Conservation (phyloP, 768 basidiomycete genomes). For the Mycena haematopus region DNA sequence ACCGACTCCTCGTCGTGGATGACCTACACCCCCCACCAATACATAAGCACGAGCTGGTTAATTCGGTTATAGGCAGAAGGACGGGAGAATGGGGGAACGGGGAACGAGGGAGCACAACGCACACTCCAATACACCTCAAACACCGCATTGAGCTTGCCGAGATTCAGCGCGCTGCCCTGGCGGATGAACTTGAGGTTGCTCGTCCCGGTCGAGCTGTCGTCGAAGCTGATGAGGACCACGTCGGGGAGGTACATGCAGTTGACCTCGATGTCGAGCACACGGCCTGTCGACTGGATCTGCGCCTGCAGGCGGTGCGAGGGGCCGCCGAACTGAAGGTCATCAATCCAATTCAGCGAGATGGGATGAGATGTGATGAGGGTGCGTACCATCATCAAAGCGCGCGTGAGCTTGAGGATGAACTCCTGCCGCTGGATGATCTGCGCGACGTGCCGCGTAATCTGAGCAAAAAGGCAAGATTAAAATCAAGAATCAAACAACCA, state of each 20-base stretch:
- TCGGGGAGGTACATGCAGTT: slow-evolving; percentile 80
- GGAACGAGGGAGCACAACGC: slow-evolving; percentile 30
- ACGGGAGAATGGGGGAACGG: neutral
- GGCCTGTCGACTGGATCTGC: slow-evolving; percentile 80
- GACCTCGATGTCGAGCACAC: slow-evolving; percentile 73
- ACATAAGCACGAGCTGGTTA: slow-evolving; percentile 1
- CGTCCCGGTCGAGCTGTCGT: slow-evolving; percentile 80
- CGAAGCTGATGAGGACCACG: slow-evolving; percentile 82
- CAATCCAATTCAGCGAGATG: neutral
- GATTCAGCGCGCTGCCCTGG: slow-evolving; percentile 72
- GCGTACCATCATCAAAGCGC: slow-evolving; percentile 90
- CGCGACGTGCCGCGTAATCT: slow-evolving; percentile 87
- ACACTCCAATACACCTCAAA: slow-evolving; percentile 80
- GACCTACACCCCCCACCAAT: slow-evolving; percentile 50
- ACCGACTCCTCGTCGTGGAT: slow-evolving; percentile 85
- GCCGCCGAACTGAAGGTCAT: slow-evolving; percentile 59
- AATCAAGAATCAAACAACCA: neutral
- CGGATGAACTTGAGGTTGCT: slow-evolving; percentile 82
- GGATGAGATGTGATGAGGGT: no score
- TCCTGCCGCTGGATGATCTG: slow-evolving; percentile 83
- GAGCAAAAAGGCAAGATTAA: neutral
- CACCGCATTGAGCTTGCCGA: slow-evolving; percentile 76
- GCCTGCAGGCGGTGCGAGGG: slow-evolving; percentile 84
- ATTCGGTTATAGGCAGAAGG: no score
- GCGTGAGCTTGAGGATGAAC: slow-evolving; percentile 83